Percentiles rank a stretch among this genome's conserved stretches.
Conservation (phyloP, 2,329 filamentous ascomycete species). For the Shiraia sp. region DNA sequence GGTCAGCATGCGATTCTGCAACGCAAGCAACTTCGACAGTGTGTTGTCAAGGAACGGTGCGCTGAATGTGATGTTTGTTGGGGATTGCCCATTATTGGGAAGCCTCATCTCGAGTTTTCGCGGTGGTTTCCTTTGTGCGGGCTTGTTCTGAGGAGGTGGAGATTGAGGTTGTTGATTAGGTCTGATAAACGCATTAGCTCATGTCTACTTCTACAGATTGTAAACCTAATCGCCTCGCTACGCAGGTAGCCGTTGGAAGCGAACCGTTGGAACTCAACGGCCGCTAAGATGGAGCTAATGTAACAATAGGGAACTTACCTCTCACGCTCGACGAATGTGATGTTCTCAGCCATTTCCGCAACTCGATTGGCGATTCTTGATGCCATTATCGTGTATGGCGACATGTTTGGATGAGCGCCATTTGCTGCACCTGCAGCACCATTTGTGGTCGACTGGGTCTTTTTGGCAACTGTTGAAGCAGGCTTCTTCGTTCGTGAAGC, state of each 20-base stretch:
- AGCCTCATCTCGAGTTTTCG: slow-evolving; percentile 57
- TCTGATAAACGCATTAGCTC: slow-evolving; percentile 22
- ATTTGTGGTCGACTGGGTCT: slow-evolving; percentile 26
- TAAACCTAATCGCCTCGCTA: neutral
- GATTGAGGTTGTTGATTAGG: slow-evolving; percentile 24
- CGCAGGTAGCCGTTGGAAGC: slow-evolving; percentile 9
- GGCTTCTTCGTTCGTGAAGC: slow-evolving; percentile 40
- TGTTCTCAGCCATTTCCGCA: slow-evolving; percentile 58
- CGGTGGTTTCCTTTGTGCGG: slow-evolving; percentile 47
- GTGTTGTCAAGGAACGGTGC: slow-evolving; percentile 59
- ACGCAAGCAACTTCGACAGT: slow-evolving; percentile 53
- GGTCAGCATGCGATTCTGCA: slow-evolving; percentile 56
- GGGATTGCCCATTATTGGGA: slow-evolving; percentile 38
- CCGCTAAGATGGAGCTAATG: slow-evolving; percentile 10
- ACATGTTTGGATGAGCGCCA: slow-evolving; percentile 37
- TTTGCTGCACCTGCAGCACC: slow-evolving; percentile 31
- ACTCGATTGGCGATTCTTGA: slow-evolving; percentile 55
- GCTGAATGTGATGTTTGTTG: slow-evolving; percentile 52
- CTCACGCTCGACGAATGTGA: slow-evolving; percentile 54
- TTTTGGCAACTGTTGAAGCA: slow-evolving; percentile 17
- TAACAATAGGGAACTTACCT: slow-evolving; percentile 27
- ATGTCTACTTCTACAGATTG: neutral
- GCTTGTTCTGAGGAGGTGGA: slow-evolving; percentile 12
- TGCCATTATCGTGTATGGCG: slow-evolving; percentile 57
- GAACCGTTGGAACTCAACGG: slow-evolving; percentile 16